Conservation (phyloP, 192 early-diverging fungal genomes). For the Gamsiella multidivaricata region DNA sequence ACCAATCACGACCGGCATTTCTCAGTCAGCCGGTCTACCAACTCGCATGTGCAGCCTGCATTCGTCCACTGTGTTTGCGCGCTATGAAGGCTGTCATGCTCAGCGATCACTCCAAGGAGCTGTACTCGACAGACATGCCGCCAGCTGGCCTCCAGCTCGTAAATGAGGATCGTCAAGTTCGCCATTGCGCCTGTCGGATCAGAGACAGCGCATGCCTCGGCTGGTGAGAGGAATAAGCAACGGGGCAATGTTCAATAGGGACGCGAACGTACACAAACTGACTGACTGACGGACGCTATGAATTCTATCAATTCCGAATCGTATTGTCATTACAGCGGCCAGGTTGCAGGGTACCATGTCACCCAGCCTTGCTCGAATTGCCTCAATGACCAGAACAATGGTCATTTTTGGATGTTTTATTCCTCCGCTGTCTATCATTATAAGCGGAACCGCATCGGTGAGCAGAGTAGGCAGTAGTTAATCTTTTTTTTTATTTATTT, state of each 20-base stretch:
- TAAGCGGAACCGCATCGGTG: constrained; percentile 39
- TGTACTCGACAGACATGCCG: constrained; percentile 52
- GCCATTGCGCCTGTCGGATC: constrained; percentile 48
- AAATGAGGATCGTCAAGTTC: constrained; percentile 51
- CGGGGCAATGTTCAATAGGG: background rate
- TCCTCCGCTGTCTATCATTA: constrained; percentile 48
- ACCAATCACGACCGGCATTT: constrained; percentile 24
- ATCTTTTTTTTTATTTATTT: background rate
- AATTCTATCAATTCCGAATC: background rate
- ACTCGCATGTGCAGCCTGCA: constrained; percentile 44
- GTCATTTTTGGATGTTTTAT: constrained; percentile 56
- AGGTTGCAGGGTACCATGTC: constrained; percentile 52
- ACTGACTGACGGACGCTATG: no score
- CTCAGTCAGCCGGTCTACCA: constrained; percentile 50
- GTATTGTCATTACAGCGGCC: constrained; percentile 15
- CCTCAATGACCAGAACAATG: constrained; percentile 50
- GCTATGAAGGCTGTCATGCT: constrained; percentile 54
- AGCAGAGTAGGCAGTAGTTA: background rate
- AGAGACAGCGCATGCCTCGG: constrained; percentile 50
- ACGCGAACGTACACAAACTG: no score
- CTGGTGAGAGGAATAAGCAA: constrained; percentile 16
- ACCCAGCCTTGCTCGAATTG: constrained; percentile 49
- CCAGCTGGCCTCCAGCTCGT: constrained; percentile 40
- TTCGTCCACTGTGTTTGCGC: constrained; percentile 37
- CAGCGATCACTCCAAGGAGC: constrained; percentile 49